Evolutionary conservation across 1,284 basidiomycete species (phyloP).

Genomic region (Rhodofomes roseus): DNA sequence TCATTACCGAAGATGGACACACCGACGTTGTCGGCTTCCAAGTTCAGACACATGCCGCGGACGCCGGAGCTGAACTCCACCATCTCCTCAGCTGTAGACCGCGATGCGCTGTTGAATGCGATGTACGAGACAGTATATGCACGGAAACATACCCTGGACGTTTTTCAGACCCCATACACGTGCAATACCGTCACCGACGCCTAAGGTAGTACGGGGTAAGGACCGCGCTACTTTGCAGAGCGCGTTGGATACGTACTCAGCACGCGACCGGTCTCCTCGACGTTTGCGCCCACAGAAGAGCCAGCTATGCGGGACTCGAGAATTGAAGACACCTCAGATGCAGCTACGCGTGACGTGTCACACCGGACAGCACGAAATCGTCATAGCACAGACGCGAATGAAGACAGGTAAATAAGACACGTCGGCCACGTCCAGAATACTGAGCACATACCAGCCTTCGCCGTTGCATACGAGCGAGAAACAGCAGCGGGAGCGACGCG

Average conservation of each 20-base stretch:
- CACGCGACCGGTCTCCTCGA: conserved; percentile 98
- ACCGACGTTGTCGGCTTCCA: conserved; percentile 99
- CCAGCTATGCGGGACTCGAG: conserved; percentile 98
- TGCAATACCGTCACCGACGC: conserved; percentile 99
- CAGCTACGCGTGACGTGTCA: conserved; percentile 69
- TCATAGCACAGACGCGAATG: neutral
- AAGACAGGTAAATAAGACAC: neutral
- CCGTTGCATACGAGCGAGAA: conserved; percentile 90
- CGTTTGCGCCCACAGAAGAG: conserved; percentile 85
- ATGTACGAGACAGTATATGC: neutral
- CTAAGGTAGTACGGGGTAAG: conserved; percentile 36
- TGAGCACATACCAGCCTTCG: conserved; percentile 84
- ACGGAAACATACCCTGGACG: conserved; percentile 73
- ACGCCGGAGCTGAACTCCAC: conserved; percentile 99
- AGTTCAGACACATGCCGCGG: conserved; percentile 98
- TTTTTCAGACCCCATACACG: conserved; percentile 94
- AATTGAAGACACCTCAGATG: conserved; percentile 98
- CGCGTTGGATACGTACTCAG: conserved; percentile 66
- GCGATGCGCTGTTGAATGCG: conserved; percentile 14
- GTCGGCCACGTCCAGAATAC: neutral
- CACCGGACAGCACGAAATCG: conserved; percentile 18
- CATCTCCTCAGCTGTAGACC: conserved; percentile 91
- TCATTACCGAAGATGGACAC: conserved; percentile 99
- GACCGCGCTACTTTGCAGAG: neutral
- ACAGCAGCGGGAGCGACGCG: conserved; percentile 44